Base-by-base conservation (phyloP, 441 rosid genomes). In the Macaranga tanarius region DNA sequence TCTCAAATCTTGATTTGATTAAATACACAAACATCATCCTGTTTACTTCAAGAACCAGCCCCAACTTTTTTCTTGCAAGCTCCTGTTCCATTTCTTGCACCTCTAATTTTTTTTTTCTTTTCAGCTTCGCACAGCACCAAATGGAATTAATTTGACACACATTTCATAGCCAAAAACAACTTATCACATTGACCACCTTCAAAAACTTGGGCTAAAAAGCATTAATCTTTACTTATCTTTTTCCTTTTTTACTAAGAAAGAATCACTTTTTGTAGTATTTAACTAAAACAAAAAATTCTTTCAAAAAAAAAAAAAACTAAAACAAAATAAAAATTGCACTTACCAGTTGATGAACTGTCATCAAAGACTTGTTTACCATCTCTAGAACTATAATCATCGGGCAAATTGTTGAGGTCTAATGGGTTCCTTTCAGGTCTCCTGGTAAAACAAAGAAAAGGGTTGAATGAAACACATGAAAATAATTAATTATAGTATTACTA, bases 361-460 rank as follows among this genome's bases (percentile, higher is more conserved):
- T 86, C 90, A 70, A 81, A 80, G 71, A 75, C 77, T n/a, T 80
- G 88, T 77, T 78, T 83, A 59, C 81, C 81, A 62, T 83, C 93
- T 67, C 79, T 79, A 72, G 81, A 25, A 44, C 19, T 62, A 82
- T 71, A 83, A 78, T 92, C 97, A 12, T 90, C 91, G 13, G 99
- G 99, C 77, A 95, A 86, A 87, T 91, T 92, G 88, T 95, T 95
- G 87, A 95, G 99, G 84, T 95, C 98, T 62, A 95, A 79, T 15
- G 93, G 90, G 75, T 80, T 90, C 74, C 72, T 80, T 73, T 88
- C 91, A 5, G 89, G 85, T 79, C 95, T 87, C 96, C 97, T 95
- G 65, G 57, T 57, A 76, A 70, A 79, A 28, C 26, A 48, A 66
- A 13, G 16, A 70, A 70, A 73, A 15, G 31, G 19, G 15, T 44